Conservation (phyloP, 257 asterid genomes). For the Penstemon barbatus region DNA sequence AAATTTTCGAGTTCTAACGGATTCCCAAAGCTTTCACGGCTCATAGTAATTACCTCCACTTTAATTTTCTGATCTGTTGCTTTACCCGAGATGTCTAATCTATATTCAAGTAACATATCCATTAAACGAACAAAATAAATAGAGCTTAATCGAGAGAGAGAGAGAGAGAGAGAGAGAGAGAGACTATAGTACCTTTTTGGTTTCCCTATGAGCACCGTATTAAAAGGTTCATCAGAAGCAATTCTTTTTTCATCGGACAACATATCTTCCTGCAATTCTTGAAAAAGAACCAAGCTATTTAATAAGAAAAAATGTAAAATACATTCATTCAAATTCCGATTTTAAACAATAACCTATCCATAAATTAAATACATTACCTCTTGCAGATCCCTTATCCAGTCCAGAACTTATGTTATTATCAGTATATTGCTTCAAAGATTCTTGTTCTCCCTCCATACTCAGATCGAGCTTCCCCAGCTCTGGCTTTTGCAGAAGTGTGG, state of each 20-base stretch:
- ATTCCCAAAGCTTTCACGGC: slow-evolving; percentile 40
- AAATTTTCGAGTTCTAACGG: slow-evolving; percentile 55
- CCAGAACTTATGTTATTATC: slow-evolving; percentile 33
- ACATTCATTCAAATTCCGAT: slow-evolving; percentile 18
- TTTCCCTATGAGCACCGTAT: slow-evolving; percentile 59
- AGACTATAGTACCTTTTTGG: slow-evolving; percentile 59
- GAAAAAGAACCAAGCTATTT: slow-evolving; percentile 41
- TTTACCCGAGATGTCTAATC: slow-evolving; percentile 57
- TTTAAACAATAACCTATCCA: slow-evolving; percentile 8
- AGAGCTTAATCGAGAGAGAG: slow-evolving; percentile 5
- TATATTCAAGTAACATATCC: slow-evolving; percentile 38
- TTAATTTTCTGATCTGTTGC: slow-evolving; percentile 38
- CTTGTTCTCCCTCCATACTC: slow-evolving; percentile 40
- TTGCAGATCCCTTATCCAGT: slow-evolving; percentile 38
- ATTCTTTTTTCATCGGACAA: slow-evolving; percentile 35
- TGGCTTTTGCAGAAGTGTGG: slow-evolving; percentile 46
- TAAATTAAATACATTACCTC: slow-evolving; percentile 49
- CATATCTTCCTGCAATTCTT: slow-evolving; percentile 66
- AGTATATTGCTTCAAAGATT: slow-evolving; percentile 34
- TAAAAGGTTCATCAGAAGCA: slow-evolving; percentile 37
- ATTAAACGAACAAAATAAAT: slow-evolving; percentile 17
- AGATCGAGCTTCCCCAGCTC: slow-evolving; percentile 35
- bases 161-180: neutral
- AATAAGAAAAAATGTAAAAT: slow-evolving; percentile 20
- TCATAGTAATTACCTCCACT: slow-evolving; percentile 38